Evolutionary conservation across 225 moss, liverwort and hornwort species (phyloP), one percentile per base, ranked within the genome.

Genomic region (Thuidium tamariscinum): DNA sequence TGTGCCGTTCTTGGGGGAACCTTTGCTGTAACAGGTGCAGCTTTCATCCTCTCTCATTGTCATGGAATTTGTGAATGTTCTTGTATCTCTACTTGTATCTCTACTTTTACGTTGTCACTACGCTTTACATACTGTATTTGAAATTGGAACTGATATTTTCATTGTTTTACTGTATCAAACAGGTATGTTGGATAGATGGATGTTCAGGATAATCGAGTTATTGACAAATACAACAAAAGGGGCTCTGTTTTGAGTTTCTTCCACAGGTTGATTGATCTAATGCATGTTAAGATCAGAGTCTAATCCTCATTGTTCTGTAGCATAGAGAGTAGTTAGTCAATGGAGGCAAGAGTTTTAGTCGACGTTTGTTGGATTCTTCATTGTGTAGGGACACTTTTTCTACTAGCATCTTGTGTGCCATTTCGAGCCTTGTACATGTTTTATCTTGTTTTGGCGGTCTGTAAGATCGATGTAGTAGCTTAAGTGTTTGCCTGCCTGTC

Each of bases 181-280:
- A 98, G 98, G 98, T 84, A 96, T 98, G 98, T 86, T 98, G 87
- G 98, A 98, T 82, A 93, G 93, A 68, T 98, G 96, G 98, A 95
- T 96, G 91, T 94, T 92, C 87, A 91, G 94, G 86, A 83, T 98
- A 86, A 86, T 96, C 67, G 95, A 98, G 90, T 55, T 89, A 17
- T 73, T 89, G 71, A 75, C 85, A 39, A 90, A 77, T 75, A 80
- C 95, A 83, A 75, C 90, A 59, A 95, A 92, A 86, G 84, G 86
- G 76, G 22, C 81, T 75, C 54, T 93, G 32, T 92, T 91, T 90
- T 93, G 84, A 93, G 75, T 74, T 89, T 67, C 74, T 90, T 77
- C 77, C 64, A 88, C 64, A 89, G 84, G 81, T 81, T 87, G 82
- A 85, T 74, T 77, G 71, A 62, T 63, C n/a, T 29, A 57, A 76